Conservation (phyloP, 495 filamentous ascomycete species). For the Trichoderma gamsii region DNA sequence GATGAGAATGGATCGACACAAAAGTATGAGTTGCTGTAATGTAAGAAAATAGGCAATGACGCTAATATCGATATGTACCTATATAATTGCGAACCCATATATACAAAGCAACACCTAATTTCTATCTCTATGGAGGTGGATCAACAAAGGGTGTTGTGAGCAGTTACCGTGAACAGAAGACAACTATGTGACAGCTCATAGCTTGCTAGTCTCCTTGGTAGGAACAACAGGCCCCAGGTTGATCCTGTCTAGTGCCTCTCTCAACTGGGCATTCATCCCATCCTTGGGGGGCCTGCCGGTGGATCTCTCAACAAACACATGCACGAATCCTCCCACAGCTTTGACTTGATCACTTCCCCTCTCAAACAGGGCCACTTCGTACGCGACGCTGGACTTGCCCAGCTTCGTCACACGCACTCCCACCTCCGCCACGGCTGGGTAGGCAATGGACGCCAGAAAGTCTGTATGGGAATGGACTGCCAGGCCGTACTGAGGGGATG, state of each 20-base stretch:
- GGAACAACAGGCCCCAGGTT: constrained; percentile 16
- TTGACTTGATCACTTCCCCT: constrained; percentile 66
- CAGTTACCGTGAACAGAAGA: too few species aligned
- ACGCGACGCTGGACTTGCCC: constrained; percentile 82
- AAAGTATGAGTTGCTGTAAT: constrained; percentile 31
- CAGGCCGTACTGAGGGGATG: constrained; percentile 64
- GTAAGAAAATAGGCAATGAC: constrained; percentile 8
- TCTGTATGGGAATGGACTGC: constrained; percentile 79
- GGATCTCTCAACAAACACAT: constrained; percentile 79
- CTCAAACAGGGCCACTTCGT: constrained; percentile 86
- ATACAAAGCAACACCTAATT: neutral
- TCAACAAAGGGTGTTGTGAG: neutral
- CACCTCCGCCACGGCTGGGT: constrained; percentile 75
- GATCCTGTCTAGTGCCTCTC: constrained; percentile 47
- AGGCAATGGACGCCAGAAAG: constrained; percentile 78
- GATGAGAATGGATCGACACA: constrained; percentile 47
- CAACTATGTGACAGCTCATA: neutral
- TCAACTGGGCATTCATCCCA: constrained; percentile 53
- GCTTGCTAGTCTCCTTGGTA: constrained; percentile 15
- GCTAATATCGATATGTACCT: neutral
- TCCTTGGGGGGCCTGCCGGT: constrained; percentile 56
- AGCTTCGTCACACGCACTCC: constrained; percentile 77
- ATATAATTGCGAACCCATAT: neutral
- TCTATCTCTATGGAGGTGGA: neutral
- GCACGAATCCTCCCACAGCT: constrained; percentile 79